Evolutionary conservation across 176 grass and related monocot genomes (phyloP).

Genomic region (Carex littledalei): DNA sequence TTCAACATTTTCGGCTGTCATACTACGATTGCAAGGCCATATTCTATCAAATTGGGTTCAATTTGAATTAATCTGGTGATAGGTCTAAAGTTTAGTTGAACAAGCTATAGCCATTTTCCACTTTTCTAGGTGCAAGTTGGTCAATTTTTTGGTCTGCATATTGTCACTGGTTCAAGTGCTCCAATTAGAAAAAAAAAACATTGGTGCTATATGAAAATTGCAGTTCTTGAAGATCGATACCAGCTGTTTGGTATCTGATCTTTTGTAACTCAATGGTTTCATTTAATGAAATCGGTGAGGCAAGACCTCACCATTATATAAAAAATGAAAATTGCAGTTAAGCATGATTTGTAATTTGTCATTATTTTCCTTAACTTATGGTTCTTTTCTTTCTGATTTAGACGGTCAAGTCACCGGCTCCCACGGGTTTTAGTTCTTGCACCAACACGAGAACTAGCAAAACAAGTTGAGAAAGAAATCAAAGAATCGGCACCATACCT

Average conservation of each 20-base stretch:
- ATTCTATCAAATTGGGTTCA: not conserved
- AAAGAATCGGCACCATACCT: slow-evolving; percentile 86
- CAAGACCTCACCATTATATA: too few relatives aligned
- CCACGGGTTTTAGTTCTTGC: slow-evolving; percentile 80
- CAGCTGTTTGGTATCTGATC: too few relatives aligned
- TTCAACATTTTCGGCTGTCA: not conserved
- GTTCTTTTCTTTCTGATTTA: slow-evolving; percentile 23
- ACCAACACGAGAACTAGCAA: slow-evolving; percentile 92
- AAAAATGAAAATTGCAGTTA: not conserved
- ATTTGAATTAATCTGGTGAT: slow-evolving; percentile 11
- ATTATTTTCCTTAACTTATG: slow-evolving; percentile 3
- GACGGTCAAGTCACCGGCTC: slow-evolving; percentile 45
- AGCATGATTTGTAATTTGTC: slow-evolving; percentile 6
- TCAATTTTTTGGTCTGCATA: not conserved
- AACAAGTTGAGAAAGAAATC: slow-evolving; percentile 99
- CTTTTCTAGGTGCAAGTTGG: not conserved
- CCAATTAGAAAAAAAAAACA: not conserved
- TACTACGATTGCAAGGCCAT: not conserved
- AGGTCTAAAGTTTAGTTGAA: not conserved
- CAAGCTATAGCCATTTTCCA: not conserved
- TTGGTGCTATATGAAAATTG: not conserved
- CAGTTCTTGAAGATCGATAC: too few relatives aligned
- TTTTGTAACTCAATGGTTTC: too few relatives aligned
- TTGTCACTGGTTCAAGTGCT: not conserved
- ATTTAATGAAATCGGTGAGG: too few relatives aligned